Base-by-base conservation (phyloP, 441 rosid genomes). In the Biscutella auriculata region DNA sequence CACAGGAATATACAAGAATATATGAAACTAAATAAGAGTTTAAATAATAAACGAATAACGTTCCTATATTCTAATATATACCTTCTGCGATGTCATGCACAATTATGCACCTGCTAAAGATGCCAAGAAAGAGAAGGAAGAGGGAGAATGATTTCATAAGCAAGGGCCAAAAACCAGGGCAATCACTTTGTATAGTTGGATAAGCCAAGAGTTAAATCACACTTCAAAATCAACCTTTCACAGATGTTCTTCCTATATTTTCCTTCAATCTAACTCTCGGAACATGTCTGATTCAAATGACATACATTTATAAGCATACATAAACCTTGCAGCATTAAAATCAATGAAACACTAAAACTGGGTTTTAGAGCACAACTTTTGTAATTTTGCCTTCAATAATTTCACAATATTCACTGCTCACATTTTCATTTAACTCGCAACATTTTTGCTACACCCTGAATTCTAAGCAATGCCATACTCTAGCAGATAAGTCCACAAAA, bases 71-170 rank as follows among this genome's bases (percentile, higher is more conserved):
- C n/a, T n/a, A n/a, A n/a, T 16, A 47, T 25, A 53, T 79, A 83
- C 90, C 90, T 81, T 83, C 90, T 9, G 90, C 90, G 25, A 83
- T 83, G 60, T 83, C 86, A 76, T 81, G 90, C 65, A 83, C 82
- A 52, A 83, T 81, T 19, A 83, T 81, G 68, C 90, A 83, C 78
- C 84, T 83, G 84, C 57, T 48, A 3, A 51, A 45, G 43, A 66
- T 23, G 33, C 56, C 65, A 56, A 45, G 34, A 36, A 15, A 55
- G 43, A 54, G 3, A 57, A 57, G 14, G 48, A 8, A 14, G 13
- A 42, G 8, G 7, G 46, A 63, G 55, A 33, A 58, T 36, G 11
- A 68, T 42, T 6, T 45, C 56, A 7, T 44, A 36, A 51, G 69
- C 17, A 6, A 19, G n/a, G 6, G 62, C 57, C 57, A 46, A 3